Evolutionary conservation across 371 early-diverging fungal genomes (phyloP).

Genomic region (Actinomortierella ambigua): DNA sequence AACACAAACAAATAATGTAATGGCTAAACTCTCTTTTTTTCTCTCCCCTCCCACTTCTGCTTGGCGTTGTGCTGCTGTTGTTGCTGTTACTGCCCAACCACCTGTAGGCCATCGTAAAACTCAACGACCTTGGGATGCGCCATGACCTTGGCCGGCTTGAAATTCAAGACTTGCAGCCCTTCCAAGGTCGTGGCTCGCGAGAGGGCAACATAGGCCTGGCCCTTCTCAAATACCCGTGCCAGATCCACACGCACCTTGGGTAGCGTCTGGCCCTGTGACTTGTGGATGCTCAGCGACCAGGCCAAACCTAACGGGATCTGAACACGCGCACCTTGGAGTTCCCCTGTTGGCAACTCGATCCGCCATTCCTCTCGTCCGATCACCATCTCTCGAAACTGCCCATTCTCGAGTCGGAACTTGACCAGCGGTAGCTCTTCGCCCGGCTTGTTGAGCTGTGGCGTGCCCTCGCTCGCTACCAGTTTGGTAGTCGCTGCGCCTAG

Average conservation of each 20-base stretch:
- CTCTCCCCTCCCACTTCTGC: no score
- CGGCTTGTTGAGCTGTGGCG: conserved; percentile 12
- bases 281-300: conserved; percentile 72
- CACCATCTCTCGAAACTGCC: conserved; percentile 12
- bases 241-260: conserved; percentile 40
- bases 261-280: conserved; percentile 57
- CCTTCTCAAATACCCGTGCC: conserved; percentile 38
- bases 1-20: no score
- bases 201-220: conserved; percentile 70
- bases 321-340: conserved; percentile 12
- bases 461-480: conserved; percentile 8
- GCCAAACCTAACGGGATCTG: conserved; percentile 68
- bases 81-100: not conserved
- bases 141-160: conserved; percentile 68
- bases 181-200: conserved; percentile 53
- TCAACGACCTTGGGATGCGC: conserved; percentile 72
- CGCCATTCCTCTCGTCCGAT: conserved; percentile 34
- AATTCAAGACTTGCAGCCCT: conserved; percentile 74
- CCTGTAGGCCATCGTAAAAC: conserved; percentile 50
- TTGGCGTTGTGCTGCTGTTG: not conserved
- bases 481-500: not conserved
- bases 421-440: conserved; percentile 27
- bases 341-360: conserved; percentile 20
- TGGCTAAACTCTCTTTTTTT: not conserved
- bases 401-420: conserved; percentile 23